phyloP scores from a whole-genome alignment of 2,329 filamentous ascomycete genomes.

The Endocalyx cinctus region DNA sequence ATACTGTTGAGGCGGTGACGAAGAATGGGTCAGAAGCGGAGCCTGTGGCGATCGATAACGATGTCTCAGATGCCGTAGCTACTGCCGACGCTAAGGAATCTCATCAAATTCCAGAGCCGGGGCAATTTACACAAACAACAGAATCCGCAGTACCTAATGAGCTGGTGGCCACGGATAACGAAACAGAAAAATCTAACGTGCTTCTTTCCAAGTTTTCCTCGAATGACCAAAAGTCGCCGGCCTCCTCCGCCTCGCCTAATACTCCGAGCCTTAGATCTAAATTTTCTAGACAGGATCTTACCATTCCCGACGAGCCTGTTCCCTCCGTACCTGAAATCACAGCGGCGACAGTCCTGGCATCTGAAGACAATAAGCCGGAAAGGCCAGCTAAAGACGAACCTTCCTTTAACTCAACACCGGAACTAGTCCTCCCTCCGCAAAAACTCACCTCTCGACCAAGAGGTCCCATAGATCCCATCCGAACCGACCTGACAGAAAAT shows the following conservation, averaged over 20 bases:
- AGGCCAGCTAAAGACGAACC: no score
- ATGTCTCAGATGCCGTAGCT: constrained; percentile 15
- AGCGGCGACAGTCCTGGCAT: constrained; percentile 1
- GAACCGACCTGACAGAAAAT: constrained; percentile 39
- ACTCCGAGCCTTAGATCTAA: constrained; percentile 35
- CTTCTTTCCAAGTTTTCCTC: constrained; percentile 23
- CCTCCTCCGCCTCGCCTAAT: constrained; percentile 16
- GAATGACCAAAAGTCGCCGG: constrained; percentile 19
- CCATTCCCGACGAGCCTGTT: constrained; percentile 18
- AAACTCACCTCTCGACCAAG: constrained; percentile 32
- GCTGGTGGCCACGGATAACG: constrained; percentile 12
- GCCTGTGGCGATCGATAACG: constrained; percentile 10
- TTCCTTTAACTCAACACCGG: constrained; percentile 7
- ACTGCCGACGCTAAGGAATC: constrained; percentile 17
- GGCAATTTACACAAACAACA: constrained; percentile 11
- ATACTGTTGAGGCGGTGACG: constrained; percentile 30
- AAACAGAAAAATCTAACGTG: constrained; percentile 10
- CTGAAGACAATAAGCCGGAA: neutral
- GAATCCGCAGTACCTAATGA: constrained; percentile 8
- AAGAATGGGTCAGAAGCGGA: constrained; percentile 25
- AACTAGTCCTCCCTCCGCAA: constrained; percentile 18
- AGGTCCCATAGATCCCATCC: constrained; percentile 49
- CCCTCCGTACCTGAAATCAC: constrained; percentile 8
- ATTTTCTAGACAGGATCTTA: constrained; percentile 37
- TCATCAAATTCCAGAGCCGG: constrained; percentile 15